These are phyloP conservation scores for Xylaria cubensis DNA, from an alignment of 495 filamentous ascomycete species.

Conservation along the genomic window DNA sequence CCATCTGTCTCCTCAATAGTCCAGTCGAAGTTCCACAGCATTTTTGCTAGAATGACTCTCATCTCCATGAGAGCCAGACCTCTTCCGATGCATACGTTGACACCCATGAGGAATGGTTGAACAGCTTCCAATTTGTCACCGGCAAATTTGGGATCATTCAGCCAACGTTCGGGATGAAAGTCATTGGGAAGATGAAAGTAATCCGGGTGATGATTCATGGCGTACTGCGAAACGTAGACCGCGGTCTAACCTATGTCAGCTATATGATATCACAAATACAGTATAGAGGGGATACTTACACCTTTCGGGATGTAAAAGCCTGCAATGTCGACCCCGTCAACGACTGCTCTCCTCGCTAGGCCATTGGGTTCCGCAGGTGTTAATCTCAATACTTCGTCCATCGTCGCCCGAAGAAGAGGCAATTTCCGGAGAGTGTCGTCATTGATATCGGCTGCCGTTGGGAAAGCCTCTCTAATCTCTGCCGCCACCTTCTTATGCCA, in stretches of 20 bases:
- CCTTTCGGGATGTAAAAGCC: neutral
- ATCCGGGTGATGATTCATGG: neutral
- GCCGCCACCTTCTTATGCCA: too few species aligned
- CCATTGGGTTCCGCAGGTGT: neutral
- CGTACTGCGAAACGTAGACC: slow-evolving; percentile 6
- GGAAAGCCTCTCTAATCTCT: too few species aligned
- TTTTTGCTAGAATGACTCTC: slow-evolving; percentile 1
- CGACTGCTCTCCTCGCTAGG: neutral
- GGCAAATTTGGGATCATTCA: slow-evolving; percentile 4
- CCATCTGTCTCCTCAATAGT: slow-evolving; percentile 3
- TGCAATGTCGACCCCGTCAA: slow-evolving; percentile 13
- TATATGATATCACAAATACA: neutral
- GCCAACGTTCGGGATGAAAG: neutral
- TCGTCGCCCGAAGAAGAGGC: too few species aligned
- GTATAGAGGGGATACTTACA: neutral
- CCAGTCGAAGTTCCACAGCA: slow-evolving; percentile 16
- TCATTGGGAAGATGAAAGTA: slow-evolving; percentile 1
- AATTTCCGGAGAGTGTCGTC: too few species aligned
- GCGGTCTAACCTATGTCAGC: neutral
- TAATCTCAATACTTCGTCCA: too few species aligned
- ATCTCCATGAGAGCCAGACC: slow-evolving; percentile 4
- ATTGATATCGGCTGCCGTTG: too few species aligned
- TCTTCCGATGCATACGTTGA: slow-evolving; percentile 14
- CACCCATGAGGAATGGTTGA: slow-evolving; percentile 8
- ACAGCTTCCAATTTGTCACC: neutral